A percentile compares a stretch with the other conserved stretches of the same genome.
These are phyloP conservation scores for Apiotrichum gracile DNA, from an alignment of 1,284 basidiomycete genomes.

Conservation along the genomic window DNA sequence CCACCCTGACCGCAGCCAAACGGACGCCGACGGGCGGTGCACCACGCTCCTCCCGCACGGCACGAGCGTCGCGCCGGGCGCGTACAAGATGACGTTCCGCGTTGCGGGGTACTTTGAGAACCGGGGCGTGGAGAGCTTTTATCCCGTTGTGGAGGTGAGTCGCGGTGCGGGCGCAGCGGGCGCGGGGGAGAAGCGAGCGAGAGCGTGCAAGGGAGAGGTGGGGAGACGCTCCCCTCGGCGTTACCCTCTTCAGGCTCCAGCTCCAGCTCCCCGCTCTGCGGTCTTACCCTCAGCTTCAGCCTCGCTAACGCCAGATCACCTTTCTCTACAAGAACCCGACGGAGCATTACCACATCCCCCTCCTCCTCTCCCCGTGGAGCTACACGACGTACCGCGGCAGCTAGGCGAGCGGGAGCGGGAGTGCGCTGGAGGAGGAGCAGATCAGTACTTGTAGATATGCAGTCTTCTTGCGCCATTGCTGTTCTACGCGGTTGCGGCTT, in stretches of 20 bases:
- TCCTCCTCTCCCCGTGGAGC: slow-evolving; percentile 83
- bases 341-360: slow-evolving; percentile 85
- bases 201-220: too few relatives aligned
- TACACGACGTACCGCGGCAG: slow-evolving; percentile 90
- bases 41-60: slow-evolving; percentile 60
- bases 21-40: slow-evolving; percentile 76
- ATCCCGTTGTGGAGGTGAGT: slow-evolving; percentile 57
- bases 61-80: slow-evolving; percentile 54
- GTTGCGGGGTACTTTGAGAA: slow-evolving; percentile 73
- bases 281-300: not conserved
- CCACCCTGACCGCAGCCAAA: slow-evolving; percentile 59
- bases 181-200: too few relatives aligned
- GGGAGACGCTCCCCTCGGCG: too few relatives aligned
- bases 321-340: slow-evolving; percentile 63
- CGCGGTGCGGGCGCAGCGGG: not conserved
- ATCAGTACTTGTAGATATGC: not conserved
- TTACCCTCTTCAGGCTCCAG: too few relatives aligned
- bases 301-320: slow-evolving; percentile 55
- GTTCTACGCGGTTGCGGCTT: too few relatives aligned
- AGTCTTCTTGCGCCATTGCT: too few relatives aligned
- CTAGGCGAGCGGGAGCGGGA: slow-evolving; percentile 42
- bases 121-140: slow-evolving; percentile 64
- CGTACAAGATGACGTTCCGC: slow-evolving; percentile 79
- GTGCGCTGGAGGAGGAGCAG: not conserved
- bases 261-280: not conserved